phyloP scores from a whole-genome alignment of 768 basidiomycete genomes.

The Mycena rebaudengoi region DNA sequence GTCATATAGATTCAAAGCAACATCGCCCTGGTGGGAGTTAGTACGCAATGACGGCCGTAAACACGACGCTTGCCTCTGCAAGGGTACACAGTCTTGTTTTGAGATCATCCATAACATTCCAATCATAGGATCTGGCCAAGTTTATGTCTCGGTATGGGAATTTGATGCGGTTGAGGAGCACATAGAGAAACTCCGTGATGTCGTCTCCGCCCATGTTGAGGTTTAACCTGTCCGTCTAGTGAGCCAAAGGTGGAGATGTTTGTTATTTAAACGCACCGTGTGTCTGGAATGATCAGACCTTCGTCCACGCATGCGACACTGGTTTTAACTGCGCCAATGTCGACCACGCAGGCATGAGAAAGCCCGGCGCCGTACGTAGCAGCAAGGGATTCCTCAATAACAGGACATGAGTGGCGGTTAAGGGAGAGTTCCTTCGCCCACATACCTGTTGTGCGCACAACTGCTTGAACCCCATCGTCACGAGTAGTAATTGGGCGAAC shows the following conservation, averaged over 20 bases:
- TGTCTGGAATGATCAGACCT: slow-evolving; percentile 86
- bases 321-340: slow-evolving; percentile 87
- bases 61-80: slow-evolving; percentile 70
- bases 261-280: slow-evolving; percentile 60
- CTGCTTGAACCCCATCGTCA: slow-evolving; percentile 91
- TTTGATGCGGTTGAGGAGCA: slow-evolving; percentile 77
- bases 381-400: slow-evolving; percentile 84
- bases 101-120: slow-evolving; percentile 91
- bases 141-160: slow-evolving; percentile 92
- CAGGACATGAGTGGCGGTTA: neutral
- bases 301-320: slow-evolving; percentile 95
- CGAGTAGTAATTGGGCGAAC: slow-evolving; percentile 74
- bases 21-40: slow-evolving; percentile 68
- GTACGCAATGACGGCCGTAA: neutral
- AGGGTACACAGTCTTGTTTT: slow-evolving; percentile 88
- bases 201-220: slow-evolving; percentile 94
- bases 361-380: slow-evolving; percentile 97
- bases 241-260: slow-evolving; percentile 3
- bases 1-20: slow-evolving; percentile 90
- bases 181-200: slow-evolving; percentile 88
- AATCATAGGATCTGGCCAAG: slow-evolving; percentile 81
- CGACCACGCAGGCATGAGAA: slow-evolving; percentile 94
- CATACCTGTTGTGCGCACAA: slow-evolving; percentile 89
- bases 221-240: slow-evolving; percentile 60
- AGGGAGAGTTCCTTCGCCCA: neutral